phyloP scores from a whole-genome alignment of 805 yeast genomes.

The Schwanniomyces occidentalis region DNA sequence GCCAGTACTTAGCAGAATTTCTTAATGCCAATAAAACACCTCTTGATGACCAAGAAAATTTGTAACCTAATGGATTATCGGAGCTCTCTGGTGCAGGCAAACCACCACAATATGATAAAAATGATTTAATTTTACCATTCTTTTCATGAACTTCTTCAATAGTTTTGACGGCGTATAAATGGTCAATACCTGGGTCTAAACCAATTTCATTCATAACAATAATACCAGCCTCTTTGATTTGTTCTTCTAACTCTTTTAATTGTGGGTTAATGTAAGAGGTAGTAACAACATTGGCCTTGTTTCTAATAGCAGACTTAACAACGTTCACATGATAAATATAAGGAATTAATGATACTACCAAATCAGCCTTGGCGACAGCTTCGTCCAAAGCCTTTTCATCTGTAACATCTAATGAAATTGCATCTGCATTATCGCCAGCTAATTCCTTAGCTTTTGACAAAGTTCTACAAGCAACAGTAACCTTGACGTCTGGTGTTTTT shows the following conservation, averaged over 20 bases:
- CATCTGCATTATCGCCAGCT: conserved; percentile 78
- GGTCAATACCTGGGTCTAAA: conserved; percentile 98
- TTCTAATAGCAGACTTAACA: conserved; percentile 88
- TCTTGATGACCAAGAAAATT: conserved; percentile 98
- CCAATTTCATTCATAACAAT: conserved; percentile 99
- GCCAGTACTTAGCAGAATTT: conserved; percentile 87
- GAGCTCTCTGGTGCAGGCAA: conserved; percentile 97
- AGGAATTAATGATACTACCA: conserved; percentile 93
- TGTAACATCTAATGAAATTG: conserved; percentile 86
- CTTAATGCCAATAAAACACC: conserved; percentile 95
- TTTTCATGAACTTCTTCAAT: conserved; percentile 92
- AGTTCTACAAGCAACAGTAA: conserved; percentile 97
- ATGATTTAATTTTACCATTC: conserved; percentile 91
- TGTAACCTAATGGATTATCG: conserved; percentile 97
- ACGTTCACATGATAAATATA: conserved; percentile 93
- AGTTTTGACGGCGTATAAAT: conserved; percentile 96
- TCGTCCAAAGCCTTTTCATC: conserved; percentile 76
- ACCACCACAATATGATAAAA: conserved; percentile 98
- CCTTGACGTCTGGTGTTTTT: conserved; percentile 73
- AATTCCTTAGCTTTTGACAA: conserved; percentile 80
- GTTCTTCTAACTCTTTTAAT: conserved; percentile 79
- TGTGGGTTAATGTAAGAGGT: conserved; percentile 97
- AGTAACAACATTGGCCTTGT: conserved; percentile 84
- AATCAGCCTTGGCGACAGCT: conserved; percentile 74
- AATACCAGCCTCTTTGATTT: conserved; percentile 91